A percentile compares a stretch with the other conserved stretches of the same genome.
phyloP scores from a whole-genome alignment of 768 basidiomycete genomes.

The button mushroom (Agaricus bisporus) region DNA sequence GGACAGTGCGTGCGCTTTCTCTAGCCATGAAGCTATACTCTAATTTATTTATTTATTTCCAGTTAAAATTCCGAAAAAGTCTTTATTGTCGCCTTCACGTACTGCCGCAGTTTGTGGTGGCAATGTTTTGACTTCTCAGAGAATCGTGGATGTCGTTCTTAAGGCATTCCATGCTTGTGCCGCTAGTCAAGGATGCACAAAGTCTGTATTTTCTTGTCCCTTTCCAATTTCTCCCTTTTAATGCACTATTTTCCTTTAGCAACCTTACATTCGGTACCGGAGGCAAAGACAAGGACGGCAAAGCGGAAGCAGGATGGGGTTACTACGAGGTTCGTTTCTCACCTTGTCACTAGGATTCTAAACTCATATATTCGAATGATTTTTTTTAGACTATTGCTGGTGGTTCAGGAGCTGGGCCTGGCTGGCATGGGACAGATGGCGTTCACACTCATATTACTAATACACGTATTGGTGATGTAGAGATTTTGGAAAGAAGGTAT shows the following conservation, averaged over 20 bases:
- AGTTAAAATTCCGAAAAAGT: slow-evolving; percentile 80
- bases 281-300: slow-evolving; percentile 80
- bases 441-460: slow-evolving; percentile 94
- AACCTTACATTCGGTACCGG: slow-evolving; percentile 88
- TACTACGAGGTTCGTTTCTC: slow-evolving; percentile 74
- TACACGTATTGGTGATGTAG: slow-evolving; percentile 89
- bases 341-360: too few species aligned
- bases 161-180: slow-evolving; percentile 90
- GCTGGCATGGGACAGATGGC: slow-evolving; percentile 89
- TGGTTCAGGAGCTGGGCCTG: slow-evolving; percentile 85
- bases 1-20: slow-evolving; percentile 42
- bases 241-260: slow-evolving; percentile 29
- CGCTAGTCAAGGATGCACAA: slow-evolving; percentile 91
- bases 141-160: slow-evolving; percentile 92
- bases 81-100: slow-evolving; percentile 72
- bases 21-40: neutral
- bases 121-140: slow-evolving; percentile 85
- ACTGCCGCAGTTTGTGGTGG: slow-evolving; percentile 92
- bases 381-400: slow-evolving; percentile 81
- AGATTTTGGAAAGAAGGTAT: slow-evolving; percentile 90
- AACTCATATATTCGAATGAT: neutral
- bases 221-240: slow-evolving; percentile 3
- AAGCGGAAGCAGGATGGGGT: slow-evolving; percentile 77
- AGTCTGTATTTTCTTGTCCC: slow-evolving; percentile 40
- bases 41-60: neutral